Evolutionary conservation across 2,329 filamentous ascomycete species (phyloP), one percentile per base, ranked within the genome.

Genomic region (Arthrobotrys sphaeroides): DNA sequence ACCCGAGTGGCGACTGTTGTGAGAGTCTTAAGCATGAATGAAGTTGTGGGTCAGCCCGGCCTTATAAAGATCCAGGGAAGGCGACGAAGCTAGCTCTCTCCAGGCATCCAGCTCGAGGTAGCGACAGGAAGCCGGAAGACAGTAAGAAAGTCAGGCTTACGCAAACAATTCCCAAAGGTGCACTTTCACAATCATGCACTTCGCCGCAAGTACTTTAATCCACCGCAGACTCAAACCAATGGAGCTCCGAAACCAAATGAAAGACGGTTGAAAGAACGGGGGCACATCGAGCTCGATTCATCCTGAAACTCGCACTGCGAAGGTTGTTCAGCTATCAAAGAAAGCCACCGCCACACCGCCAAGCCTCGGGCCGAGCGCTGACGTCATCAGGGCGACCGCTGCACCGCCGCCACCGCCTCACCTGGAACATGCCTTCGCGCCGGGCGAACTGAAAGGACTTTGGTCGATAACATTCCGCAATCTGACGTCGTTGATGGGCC

Each of bases 341-440:
- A 36, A 57, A 49, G 49, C 51, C 66, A 55, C 57, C 59, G 57
- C 67, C 67, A 57, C 67, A 64, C n/a, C n/a, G 40, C 22, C 1
- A 22, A 28, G 16, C 18, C 26, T 24, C 24, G 24, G 31, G 13
- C 5, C 13, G 45, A 51, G 31, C 18, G 18, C 22, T 72, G 67
- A 72, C 67, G 59, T 72, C 67, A 72, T 45, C 28, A 13, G 13
- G 24, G 28, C 24, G 66, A 49, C 18, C 3, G n/a, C 2, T 49
- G 65, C n/a, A 68, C 65, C 66, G 66, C 66, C 66, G 65, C 59
- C 47, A 59, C n/a, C 26, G 59, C 57, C 67, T 28, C 67, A 57
- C 10, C 10, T 16, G 31, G 24, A 31, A 20, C 36, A 38, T 38
- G 36, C 4, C 36, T 3, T 10, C 16, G 36, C 36, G n/a, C n/a